Evolutionary conservation across 129 eudicot species (phyloP).

Genomic region (Centrapalus pauciflorus): DNA sequence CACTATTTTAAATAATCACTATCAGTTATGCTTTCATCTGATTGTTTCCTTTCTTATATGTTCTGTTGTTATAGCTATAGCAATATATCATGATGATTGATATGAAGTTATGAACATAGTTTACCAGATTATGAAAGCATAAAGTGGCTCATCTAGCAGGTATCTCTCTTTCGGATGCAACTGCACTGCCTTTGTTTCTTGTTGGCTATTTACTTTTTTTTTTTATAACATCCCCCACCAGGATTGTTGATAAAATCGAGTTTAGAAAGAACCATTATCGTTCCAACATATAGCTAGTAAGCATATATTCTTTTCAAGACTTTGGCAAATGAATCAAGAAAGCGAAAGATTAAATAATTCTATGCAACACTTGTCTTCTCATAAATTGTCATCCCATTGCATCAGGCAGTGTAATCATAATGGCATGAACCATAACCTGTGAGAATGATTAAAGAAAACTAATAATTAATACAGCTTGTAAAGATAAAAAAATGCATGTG

Average conservation of each 20-base stretch:
- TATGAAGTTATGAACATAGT: background rate
- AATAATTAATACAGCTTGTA: constrained; percentile 7
- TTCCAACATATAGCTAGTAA: constrained; percentile 17
- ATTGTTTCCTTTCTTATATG: background rate
- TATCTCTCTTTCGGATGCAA: background rate
- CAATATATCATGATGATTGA: constrained; percentile 11
- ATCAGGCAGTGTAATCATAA: constrained; percentile 46
- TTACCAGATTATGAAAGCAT: constrained; percentile 9
- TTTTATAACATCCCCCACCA: background rate
- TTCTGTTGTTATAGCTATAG: constrained; percentile 6
- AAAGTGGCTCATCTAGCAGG: constrained; percentile 13
- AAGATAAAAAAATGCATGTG: constrained; percentile 20
- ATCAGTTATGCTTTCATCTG: background rate
- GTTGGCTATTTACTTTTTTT: background rate
- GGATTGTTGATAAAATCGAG: background rate
- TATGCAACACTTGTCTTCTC: constrained; percentile 14
- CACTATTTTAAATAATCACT: background rate
- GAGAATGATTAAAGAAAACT: constrained; percentile 10
- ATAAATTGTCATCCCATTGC: constrained; percentile 15
- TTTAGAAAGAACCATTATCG: background rate
- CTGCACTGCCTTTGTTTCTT: background rate
- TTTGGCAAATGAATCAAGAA: constrained; percentile 25
- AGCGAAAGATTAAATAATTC: constrained; percentile 5
- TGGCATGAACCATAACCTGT: constrained; percentile 62
- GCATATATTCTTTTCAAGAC: constrained; percentile 13